phyloP scores from a whole-genome alignment of 2,329 filamentous ascomycete species.

The Fusarium duplospermum region DNA sequence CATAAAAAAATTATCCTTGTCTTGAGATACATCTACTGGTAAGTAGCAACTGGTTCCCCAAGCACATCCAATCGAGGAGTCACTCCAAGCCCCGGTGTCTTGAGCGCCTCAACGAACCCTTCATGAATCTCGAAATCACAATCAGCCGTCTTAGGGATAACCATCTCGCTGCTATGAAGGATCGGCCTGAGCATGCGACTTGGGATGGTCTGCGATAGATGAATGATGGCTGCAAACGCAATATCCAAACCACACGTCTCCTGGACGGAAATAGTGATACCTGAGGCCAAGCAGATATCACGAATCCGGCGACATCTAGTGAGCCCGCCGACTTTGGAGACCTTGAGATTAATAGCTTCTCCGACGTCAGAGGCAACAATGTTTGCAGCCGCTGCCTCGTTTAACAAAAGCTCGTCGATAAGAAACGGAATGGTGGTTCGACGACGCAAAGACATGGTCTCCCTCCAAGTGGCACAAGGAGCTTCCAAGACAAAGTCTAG shows the following conservation, averaged over 20 bases:
- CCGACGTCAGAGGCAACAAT: conserved; percentile 11
- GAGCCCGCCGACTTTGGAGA: conserved; percentile 17
- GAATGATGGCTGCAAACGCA: conserved; percentile 18
- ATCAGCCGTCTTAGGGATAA: conserved; percentile 13
- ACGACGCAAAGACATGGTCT: conserved; percentile 3
- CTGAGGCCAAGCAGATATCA: conserved; percentile 14
- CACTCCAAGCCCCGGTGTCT: conserved; percentile 6
- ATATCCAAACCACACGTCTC: conserved; percentile 16
- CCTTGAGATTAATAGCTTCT: conserved; percentile 12
- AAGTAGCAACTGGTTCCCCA: conserved; percentile 18
- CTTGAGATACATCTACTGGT: background rate
- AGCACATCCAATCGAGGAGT: conserved; percentile 11
- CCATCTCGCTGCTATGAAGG: conserved; percentile 5
- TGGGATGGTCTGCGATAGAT: conserved; percentile 14
- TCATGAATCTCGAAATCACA: conserved; percentile 8
- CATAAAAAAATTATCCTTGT: background rate
- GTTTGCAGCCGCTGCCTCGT: background rate
- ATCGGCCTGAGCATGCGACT: conserved; percentile 8
- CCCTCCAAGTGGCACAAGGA: conserved; percentile 11
- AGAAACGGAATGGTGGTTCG: conserved; percentile 14
- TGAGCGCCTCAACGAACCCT: background rate
- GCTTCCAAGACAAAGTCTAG: conserved; percentile 20
- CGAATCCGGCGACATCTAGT: conserved; percentile 9
- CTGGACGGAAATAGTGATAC: conserved; percentile 12
- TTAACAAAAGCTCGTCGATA: conserved; percentile 9